Conservation (phyloP, 2,329 filamentous ascomycete genomes). For the Phaeosphaeria sp. region DNA sequence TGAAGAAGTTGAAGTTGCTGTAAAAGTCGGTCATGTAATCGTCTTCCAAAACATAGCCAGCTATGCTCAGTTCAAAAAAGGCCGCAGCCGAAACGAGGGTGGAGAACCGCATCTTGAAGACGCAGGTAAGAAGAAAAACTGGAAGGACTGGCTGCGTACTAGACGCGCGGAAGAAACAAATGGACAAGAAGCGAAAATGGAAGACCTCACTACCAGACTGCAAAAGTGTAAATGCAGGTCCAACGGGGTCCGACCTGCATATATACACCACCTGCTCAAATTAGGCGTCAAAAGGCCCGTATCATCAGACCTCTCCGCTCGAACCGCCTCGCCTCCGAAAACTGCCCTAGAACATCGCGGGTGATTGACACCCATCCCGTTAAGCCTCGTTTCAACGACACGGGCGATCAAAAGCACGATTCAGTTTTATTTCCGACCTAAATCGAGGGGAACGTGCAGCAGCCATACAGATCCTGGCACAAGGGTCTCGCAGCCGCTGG, state of each 20-base stretch:
- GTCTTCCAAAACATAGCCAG: slow-evolving; percentile 50
- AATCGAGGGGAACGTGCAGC: slow-evolving; percentile 22
- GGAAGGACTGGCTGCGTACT: slow-evolving; percentile 42
- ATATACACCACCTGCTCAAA: slow-evolving; percentile 27
- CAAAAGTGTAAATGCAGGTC: slow-evolving; percentile 11
- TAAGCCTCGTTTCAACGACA: slow-evolving; percentile 33
- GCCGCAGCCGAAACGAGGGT: slow-evolving; percentile 43
- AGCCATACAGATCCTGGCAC: slow-evolving; percentile 20
- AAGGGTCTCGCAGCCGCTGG: slow-evolving; percentile 19
- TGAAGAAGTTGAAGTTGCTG: slow-evolving; percentile 53
- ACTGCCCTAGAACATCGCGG: slow-evolving; percentile 6
- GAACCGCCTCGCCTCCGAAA: slow-evolving; percentile 3
- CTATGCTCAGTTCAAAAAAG: slow-evolving; percentile 45
- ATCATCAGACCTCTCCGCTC: neutral
- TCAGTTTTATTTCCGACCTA: slow-evolving; percentile 25
- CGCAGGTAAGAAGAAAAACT: slow-evolving; percentile 22
- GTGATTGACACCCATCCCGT: slow-evolving; percentile 17
- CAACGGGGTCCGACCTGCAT: slow-evolving; percentile 18
- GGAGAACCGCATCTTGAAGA: slow-evolving; percentile 46
- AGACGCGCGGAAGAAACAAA: slow-evolving; percentile 37
- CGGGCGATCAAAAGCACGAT: slow-evolving; percentile 10
- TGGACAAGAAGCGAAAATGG: slow-evolving; percentile 22
- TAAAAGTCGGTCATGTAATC: slow-evolving; percentile 54
- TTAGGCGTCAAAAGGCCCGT: slow-evolving; percentile 13
- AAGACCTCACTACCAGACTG: slow-evolving; percentile 23